These are phyloP conservation scores for Atkinsonella hypoxylon DNA, from an alignment of 2,329 filamentous ascomycete genomes.

Conservation along the genomic window DNA sequence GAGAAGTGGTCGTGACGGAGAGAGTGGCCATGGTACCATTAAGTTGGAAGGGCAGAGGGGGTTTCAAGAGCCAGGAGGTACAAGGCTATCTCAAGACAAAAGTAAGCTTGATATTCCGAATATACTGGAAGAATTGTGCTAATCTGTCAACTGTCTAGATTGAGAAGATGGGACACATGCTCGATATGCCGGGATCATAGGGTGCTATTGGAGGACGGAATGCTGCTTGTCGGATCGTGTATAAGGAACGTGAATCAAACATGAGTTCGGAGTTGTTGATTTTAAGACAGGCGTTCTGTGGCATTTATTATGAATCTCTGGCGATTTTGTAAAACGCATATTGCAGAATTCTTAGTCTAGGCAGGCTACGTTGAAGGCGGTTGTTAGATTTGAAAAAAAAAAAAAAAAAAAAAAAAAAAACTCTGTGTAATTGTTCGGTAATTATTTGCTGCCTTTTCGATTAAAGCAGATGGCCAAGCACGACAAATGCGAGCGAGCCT, in stretches of 20 bases:
- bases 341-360: not conserved
- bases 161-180: constrained; percentile 78
- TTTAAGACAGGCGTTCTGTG: not conserved
- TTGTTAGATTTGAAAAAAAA: not conserved
- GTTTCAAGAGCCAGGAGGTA: constrained; percentile 78
- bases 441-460: not conserved
- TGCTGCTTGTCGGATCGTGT: not conserved
- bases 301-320: not conserved
- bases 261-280: constrained; percentile 1
- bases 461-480: not conserved
- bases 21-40: constrained; percentile 91
- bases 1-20: constrained; percentile 80
- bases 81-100: constrained; percentile 93
- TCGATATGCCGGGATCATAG: constrained; percentile 36
- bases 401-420: not conserved
- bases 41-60: constrained; percentile 78
- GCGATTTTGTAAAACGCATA: not conserved
- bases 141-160: constrained; percentile 39
- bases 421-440: not conserved
- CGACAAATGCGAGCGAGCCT: not conserved
- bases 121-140: constrained; percentile 6
- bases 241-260: not conserved
- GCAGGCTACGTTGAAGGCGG: not conserved
- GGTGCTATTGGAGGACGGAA: not conserved
- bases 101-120: constrained; percentile 37